Conservation (phyloP, 2,329 filamentous ascomycete genomes). For the Colletotrichum godetiae region DNA sequence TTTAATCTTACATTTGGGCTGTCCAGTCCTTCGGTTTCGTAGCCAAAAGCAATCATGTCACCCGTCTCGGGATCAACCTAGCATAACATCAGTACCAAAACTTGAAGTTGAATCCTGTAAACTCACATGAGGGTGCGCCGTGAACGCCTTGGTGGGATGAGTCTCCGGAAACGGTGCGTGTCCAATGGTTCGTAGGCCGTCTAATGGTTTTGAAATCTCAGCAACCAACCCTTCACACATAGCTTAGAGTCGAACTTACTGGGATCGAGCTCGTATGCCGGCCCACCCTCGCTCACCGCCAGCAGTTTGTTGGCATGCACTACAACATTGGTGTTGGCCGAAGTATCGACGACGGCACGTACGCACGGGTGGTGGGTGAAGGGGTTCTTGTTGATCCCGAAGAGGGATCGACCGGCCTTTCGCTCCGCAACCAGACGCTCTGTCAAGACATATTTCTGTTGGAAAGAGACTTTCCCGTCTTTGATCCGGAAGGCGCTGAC, state of each 20-base stretch:
- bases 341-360: conserved; percentile 46
- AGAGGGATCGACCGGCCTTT: conserved; percentile 44
- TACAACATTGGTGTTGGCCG: conserved; percentile 63
- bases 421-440: conserved; percentile 52
- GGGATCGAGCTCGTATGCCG: conserved; percentile 53
- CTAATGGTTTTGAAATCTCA: too few relatives aligned
- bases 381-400: conserved; percentile 52
- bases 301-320: conserved; percentile 59
- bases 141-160: conserved; percentile 40
- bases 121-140: conserved; percentile 47
- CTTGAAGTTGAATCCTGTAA: too few relatives aligned
- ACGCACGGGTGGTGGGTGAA: conserved; percentile 48
- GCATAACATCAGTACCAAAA: too few relatives aligned
- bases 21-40: conserved; percentile 50
- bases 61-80: conserved; percentile 52
- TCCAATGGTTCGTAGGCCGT: too few relatives aligned
- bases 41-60: conserved; percentile 53
- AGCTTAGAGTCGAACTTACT: neutral
- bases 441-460: conserved; percentile 50
- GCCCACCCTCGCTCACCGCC: conserved; percentile 59
- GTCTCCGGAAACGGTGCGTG: too few relatives aligned
- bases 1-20: conserved; percentile 27
- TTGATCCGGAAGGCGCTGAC: conserved; percentile 49
- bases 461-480: conserved; percentile 45
- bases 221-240: too few relatives aligned